Evolutionary conservation across 495 filamentous ascomycete species (phyloP), one percentile per base, ranked within the genome.

Genomic region (Mytilinidion resinicola): DNA sequence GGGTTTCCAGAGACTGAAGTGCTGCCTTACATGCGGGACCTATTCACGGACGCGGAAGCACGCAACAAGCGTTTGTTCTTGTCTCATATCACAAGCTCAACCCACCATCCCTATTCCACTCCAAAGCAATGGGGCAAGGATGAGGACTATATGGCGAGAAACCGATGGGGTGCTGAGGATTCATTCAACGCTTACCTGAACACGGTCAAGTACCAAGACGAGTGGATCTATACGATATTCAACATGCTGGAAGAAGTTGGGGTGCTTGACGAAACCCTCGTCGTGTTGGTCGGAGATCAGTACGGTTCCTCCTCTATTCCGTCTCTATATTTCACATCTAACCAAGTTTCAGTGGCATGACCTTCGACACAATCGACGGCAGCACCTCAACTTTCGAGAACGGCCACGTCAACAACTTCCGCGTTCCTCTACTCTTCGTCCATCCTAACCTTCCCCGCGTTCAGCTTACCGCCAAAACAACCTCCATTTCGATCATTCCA

Each of bases 221-320:
- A 69, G 19, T 81, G 78, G 78, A 62, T 81, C 5, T 66, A 65
- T 7, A 72, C 76, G 30, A 71, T 78, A 30, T 54, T 80, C 60
- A 65, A 68, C 3, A 70, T 79, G 46, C 67, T 81, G 8, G 70
- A 78, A 25, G 72, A 79, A 19, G 66, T 73, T n/a, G 76, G 72
- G 14, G 71, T 80, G n/a, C 71, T 71, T 11, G 70, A 80, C 43
- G 72, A 78, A 59, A 81, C 78, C 2, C 64, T 81, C 20, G 63
- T 81, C 4, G 76, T 78, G 12, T 68, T 80, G 56, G 73, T 78
- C 9, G 78, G 78, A 33, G 76, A 78, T 53, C 76, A 78, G 71
- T 73, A 66, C 64, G 71, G 64, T 41, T 17, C 46, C 21, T 25
- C 1, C 46, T 8, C 17, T 49, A 49, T 33, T 6, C 15, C 17